These are phyloP conservation scores for Sideroxylon spinosum DNA, from an alignment of 179 eudicot genomes.

Conservation along the genomic window DNA sequence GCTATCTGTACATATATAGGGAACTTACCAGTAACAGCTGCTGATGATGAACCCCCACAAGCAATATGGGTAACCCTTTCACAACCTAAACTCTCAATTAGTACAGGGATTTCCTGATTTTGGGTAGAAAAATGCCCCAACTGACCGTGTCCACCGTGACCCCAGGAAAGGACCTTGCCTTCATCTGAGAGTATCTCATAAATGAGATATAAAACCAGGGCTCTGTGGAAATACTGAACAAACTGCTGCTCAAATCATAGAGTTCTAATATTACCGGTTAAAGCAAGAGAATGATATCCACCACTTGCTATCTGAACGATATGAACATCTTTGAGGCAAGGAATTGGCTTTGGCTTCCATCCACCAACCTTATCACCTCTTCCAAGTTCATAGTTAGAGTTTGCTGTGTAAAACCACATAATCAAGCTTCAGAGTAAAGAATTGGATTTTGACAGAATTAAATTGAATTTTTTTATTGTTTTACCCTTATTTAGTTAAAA, in stretches of 20 bases:
- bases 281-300: conserved; percentile 90
- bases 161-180: conserved; percentile 91
- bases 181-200: conserved; percentile 40
- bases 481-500: no score
- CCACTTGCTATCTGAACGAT: conserved; percentile 80
- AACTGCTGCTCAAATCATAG: background rate
- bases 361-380: conserved; percentile 85
- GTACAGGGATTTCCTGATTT: conserved; percentile 60
- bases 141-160: conserved; percentile 94
- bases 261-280: conserved; percentile 51
- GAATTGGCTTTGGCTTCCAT: conserved; percentile 71
- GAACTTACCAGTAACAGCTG: conserved; percentile 74
- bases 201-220: conserved; percentile 8
- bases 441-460: background rate
- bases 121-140: conserved; percentile 75
- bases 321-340: conserved; percentile 55
- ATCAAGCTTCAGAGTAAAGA: background rate
- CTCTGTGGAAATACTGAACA: background rate
- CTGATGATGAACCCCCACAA: conserved; percentile 88
- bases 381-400: conserved; percentile 93
- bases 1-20: background rate
- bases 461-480: no score
- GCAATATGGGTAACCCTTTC: conserved; percentile 64
- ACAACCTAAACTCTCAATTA: conserved; percentile 62
- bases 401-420: conserved; percentile 46